Base-by-base conservation (phyloP, 2,329 filamentous ascomycete species). In the Cordyceps tenuipes region DNA sequence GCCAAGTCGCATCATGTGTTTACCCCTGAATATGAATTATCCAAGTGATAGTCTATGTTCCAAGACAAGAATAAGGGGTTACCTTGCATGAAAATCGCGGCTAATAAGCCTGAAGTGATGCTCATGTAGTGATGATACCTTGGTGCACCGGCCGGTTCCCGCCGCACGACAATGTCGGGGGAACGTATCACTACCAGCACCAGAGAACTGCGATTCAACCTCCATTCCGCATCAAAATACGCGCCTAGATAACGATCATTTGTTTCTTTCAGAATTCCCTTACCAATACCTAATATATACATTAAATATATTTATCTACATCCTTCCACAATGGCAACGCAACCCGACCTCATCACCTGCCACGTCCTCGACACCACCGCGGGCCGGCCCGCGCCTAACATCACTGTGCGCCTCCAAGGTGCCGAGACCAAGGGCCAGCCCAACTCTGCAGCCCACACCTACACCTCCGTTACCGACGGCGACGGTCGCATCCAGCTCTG, bases 311-410 rank as follows among this genome's bases (percentile, higher is more conserved):
- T 9, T 9, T 9, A 2, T 6, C 21, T 17, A 48, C 13, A 36
- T 36, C n/a, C n/a, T 29, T n/a, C 21, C 41, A 21, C 9, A 34
- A 61, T 61, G 59, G 44, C 59, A 19, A 39, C 49, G 31, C 56
- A 61, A 43, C 84, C 82, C 69, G 83, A 85, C 69, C 84, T 83
- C 69, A 93, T 94, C 69, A 93, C 90, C 72, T 93, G 89, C 78
- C 90, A 94, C 78, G 83, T 92, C 73, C 89, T 94, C 71, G 89
- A 94, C 79, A 93, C 89, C 10, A 82, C 85, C n/a, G 76, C 82
- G 62, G 90, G 90, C 68, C 81, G 80, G 61, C 90, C 90, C 23
- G 90, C 84, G 17, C 73, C 79, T 60, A 77, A 79, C 63, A 82
- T 94, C 67, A 79, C 80, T 64, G 88, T 92, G 61, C 84, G 81